Base-by-base conservation (phyloP, 768 basidiomycete genomes). In the Naganishia onofrii region DNA sequence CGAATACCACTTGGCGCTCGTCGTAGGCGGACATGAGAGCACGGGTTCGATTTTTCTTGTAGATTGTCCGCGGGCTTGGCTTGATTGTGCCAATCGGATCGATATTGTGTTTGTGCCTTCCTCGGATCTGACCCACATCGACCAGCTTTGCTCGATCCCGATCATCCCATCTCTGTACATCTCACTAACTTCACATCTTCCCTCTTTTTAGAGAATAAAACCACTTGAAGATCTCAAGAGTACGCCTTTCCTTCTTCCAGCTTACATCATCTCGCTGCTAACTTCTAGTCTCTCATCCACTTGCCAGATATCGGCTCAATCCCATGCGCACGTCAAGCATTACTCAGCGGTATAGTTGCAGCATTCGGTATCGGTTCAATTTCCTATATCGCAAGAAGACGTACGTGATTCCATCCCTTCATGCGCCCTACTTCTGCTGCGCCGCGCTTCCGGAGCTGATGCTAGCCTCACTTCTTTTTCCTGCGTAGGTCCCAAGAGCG, bases 281-380 rank as follows among this genome's bases (percentile, higher is more conserved):
- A 17, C 29, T n/a, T 21, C 17, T 51, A n/a, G n/a, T 26, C n/a
- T 6, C 48, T 1, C 3, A 26, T 13, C 4, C n/a, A 7, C 48
- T 3, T 26, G n/a, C 23, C 55, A 70, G 74, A 79, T 58, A 77
- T 80, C 58, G 79, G 75, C 9, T 67, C 73, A 29, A 75, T 80
- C 56, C 79, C 79, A 23, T 80, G 79, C 68, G 75, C 74, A 0
- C 68, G 79, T 31, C 74, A 73, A 51, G 77, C 76, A 66, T 54
- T 80, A 65, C 66, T 80, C 15, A 77, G 76, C 68, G 79, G 79
- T 4, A 80, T 80, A 13, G 77, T 70, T 3, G 79, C 77, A 5
- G 79, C 78, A 21, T 58, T 72, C 17, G 79, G 77, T 2, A 67
- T 80, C 34, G 79, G 79, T 0, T 76, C 76, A 29, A 71, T 80